A percentile compares a stretch with the other conserved stretches of the same genome.
phyloP scores from a whole-genome alignment of 768 basidiomycete genomes.

The Agrocybe praecox region DNA sequence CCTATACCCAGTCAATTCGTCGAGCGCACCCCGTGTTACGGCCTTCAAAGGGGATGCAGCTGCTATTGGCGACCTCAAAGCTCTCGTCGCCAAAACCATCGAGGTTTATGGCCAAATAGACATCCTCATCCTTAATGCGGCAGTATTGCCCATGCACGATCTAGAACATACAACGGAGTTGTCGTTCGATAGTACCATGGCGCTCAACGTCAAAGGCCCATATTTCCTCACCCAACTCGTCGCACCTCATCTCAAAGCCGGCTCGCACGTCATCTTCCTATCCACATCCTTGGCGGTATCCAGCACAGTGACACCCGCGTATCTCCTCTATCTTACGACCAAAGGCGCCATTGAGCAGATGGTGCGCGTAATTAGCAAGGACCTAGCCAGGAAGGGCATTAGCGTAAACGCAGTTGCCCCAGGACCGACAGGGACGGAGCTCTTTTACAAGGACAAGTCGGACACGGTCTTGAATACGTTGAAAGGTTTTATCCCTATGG shows the following conservation, averaged over 20 bases:
- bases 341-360: slow-evolving; percentile 53
- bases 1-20: not conserved
- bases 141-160: slow-evolving; percentile 41
- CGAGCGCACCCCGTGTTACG: not conserved
- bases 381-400: slow-evolving; percentile 43
- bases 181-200: slow-evolving; percentile 40
- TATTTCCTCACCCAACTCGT: slow-evolving; percentile 43
- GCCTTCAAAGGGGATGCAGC: slow-evolving; percentile 5
- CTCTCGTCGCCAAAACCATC: slow-evolving; percentile 27
- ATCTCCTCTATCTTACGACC: slow-evolving; percentile 41
- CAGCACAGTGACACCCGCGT: slow-evolving; percentile 33
- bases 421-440: slow-evolving; percentile 45
- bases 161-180: slow-evolving; percentile 42
- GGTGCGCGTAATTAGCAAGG: slow-evolving; percentile 46
- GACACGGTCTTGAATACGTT: slow-evolving; percentile 35
- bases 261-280: slow-evolving; percentile 47
- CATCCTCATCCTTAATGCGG: slow-evolving; percentile 51
- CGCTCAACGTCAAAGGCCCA: slow-evolving; percentile 50
- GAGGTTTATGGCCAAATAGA: slow-evolving; percentile 43
- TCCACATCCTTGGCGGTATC: slow-evolving; percentile 38
- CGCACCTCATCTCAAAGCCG: slow-evolving; percentile 35
- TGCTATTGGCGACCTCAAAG: not conserved
- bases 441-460: slow-evolving; percentile 46
- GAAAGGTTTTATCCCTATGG: slow-evolving; percentile 34
- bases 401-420: slow-evolving; percentile 36